Evolutionary conservation across 805 yeast genomes (phyloP).

Genomic region (Suhomyces faveliae): DNA sequence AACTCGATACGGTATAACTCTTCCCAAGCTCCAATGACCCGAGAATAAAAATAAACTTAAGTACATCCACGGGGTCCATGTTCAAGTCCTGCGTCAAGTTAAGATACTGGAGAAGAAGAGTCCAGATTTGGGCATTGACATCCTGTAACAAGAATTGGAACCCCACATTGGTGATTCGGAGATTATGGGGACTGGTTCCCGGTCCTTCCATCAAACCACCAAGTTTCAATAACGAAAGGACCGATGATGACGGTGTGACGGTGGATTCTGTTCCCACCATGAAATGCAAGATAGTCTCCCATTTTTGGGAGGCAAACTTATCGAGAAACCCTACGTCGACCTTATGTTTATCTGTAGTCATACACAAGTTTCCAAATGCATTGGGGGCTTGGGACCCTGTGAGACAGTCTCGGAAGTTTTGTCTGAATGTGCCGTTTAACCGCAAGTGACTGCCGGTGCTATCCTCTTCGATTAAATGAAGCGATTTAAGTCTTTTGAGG

Average conservation of each 20-base stretch:
- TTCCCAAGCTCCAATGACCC: slow-evolving; percentile 92
- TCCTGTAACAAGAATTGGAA: slow-evolving; percentile 93
- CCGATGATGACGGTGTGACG: slow-evolving; percentile 75
- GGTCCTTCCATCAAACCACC: slow-evolving; percentile 84
- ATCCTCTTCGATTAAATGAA: slow-evolving; percentile 72
- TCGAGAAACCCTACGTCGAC: slow-evolving; percentile 70
- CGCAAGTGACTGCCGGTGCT: slow-evolving; percentile 46
- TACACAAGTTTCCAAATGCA: slow-evolving; percentile 75
- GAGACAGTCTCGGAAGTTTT: slow-evolving; percentile 75
- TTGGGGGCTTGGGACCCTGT: slow-evolving; percentile 70
- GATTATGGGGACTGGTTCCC: slow-evolving; percentile 31
- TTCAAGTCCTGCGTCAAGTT: slow-evolving; percentile 78
- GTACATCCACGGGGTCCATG: slow-evolving; percentile 95
- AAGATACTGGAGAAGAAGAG: slow-evolving; percentile 80
- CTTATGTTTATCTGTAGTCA: slow-evolving; percentile 50
- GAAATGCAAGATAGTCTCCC: slow-evolving; percentile 95
- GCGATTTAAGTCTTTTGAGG: slow-evolving; percentile 66
- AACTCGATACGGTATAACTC: slow-evolving; percentile 68
- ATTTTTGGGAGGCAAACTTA: slow-evolving; percentile 75
- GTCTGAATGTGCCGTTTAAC: slow-evolving; percentile 71
- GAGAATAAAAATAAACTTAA: slow-evolving; percentile 88
- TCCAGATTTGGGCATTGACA: slow-evolving; percentile 93
- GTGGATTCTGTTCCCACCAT: slow-evolving; percentile 92
- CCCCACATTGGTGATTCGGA: slow-evolving; percentile 84
- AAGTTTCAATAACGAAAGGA: slow-evolving; percentile 68